phyloP scores from a whole-genome alignment of 257 asterid species.

The Nicotiana knightiana region DNA sequence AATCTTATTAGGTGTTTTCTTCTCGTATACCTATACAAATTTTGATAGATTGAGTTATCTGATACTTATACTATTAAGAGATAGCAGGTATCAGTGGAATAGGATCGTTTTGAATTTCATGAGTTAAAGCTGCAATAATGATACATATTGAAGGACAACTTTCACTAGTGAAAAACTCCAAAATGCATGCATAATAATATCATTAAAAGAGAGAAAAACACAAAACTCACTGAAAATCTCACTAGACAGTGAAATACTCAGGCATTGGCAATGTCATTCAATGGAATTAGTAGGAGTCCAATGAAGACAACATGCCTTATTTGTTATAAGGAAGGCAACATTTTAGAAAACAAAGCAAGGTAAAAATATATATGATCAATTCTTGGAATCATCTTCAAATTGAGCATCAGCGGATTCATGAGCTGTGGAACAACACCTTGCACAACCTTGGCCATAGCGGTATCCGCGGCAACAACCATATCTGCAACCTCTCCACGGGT shows the following conservation, averaged over 20 bases:
- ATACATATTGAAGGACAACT: not conserved
- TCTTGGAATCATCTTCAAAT: conserved; percentile 1
- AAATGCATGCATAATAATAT: not conserved
- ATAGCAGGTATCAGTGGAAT: no score
- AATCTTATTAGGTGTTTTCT: no score
- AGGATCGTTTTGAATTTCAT: not conserved
- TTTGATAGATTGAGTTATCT: no score
- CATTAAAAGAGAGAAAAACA: not conserved
- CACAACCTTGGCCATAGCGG: not conserved
- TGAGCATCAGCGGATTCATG: not conserved
- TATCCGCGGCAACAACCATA: conserved; percentile 7
- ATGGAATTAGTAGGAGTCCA: not conserved
- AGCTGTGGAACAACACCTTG: not conserved
- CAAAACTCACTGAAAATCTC: not conserved
- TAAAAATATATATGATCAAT: not conserved
- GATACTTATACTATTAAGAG: no score
- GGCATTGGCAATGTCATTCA: not conserved
- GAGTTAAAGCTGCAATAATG: not conserved
- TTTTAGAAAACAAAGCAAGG: not conserved
- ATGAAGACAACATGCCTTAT: not conserved
- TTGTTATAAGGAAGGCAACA: not conserved
- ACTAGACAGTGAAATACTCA: not conserved
- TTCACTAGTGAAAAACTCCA: not conserved
- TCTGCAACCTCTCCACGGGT: conserved; percentile 1
- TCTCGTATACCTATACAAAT: no score